Evolutionary conservation across 768 basidiomycete genomes (phyloP).

Genomic region (Pleurotus salmoneostramineus): DNA sequence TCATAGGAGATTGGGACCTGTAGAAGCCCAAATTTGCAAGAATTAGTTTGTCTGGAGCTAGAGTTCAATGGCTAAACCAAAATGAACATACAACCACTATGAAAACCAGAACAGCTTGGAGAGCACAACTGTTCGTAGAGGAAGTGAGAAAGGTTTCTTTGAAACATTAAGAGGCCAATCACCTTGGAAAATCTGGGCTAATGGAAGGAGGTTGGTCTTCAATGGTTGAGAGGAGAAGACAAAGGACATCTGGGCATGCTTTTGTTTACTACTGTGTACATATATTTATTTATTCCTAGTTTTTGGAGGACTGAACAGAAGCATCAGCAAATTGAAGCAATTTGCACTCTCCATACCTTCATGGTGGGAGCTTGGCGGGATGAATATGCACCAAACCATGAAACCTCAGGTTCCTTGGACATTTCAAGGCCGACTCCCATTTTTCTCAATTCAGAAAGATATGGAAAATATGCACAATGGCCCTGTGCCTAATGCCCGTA

Average conservation of each 20-base stretch:
- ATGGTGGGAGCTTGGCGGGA: too few species aligned
- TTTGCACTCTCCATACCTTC: too few species aligned
- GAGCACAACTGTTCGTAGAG: too few species aligned
- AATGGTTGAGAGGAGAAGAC: not conserved
- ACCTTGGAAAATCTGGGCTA: not conserved
- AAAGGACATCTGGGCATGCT: not conserved
- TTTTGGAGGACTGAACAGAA: too few species aligned
- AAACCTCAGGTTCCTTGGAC: too few species aligned
- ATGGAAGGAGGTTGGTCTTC: not conserved
- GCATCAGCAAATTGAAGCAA: too few species aligned
- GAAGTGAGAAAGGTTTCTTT: too few species aligned
- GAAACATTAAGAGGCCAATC: not conserved
- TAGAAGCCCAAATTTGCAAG: not conserved
- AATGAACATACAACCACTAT: not conserved
- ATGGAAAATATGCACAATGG: too few species aligned
- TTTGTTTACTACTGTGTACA: not conserved
- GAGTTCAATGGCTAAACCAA: conserved; percentile 1
- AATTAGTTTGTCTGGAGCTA: conserved; percentile 4
- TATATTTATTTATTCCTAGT: not conserved
- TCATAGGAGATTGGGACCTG: not conserved
- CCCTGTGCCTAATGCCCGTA: too few species aligned
- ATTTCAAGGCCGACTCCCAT: too few species aligned
- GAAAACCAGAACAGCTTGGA: not conserved
- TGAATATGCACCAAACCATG: too few species aligned
- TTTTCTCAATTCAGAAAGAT: too few species aligned